Percentiles rank a stretch among this genome's conserved stretches.
These are phyloP conservation scores for Pythium biforme DNA, from an alignment of 352 stramenopile genomes.

Conservation along the genomic window DNA sequence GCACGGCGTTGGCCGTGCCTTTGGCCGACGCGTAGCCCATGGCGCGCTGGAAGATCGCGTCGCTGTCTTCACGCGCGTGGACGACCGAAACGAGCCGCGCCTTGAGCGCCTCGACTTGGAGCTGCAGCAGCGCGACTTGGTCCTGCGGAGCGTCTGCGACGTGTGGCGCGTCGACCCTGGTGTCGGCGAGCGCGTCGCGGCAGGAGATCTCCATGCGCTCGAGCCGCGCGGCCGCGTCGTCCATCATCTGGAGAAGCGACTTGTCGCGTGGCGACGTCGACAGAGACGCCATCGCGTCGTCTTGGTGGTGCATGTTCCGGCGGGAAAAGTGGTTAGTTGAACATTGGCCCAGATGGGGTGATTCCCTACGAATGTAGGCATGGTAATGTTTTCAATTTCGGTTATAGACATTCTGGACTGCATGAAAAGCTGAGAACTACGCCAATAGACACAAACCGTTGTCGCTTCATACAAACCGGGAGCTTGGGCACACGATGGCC, in stretches of 20 bases:
- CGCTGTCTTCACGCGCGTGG: conserved; percentile 57
- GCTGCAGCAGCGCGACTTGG: conserved; percentile 35
- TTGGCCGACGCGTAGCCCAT: conserved; percentile 66
- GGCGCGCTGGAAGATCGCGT: conserved; percentile 55
- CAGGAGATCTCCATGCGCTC: conserved; percentile 57
- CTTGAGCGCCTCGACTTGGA: conserved; percentile 53
- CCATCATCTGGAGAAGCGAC: conserved; percentile 39
- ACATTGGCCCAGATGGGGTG: no score
- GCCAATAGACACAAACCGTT: background rate
- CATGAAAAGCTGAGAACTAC: background rate
- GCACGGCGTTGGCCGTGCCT: conserved; percentile 65
- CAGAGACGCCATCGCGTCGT: background rate
- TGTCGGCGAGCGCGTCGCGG: conserved; percentile 28
- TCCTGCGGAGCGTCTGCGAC: no score
- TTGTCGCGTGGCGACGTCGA: background rate
- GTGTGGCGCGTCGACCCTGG: no score
- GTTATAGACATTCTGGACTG: background rate
- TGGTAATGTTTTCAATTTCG: background rate
- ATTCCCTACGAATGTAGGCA: background rate
- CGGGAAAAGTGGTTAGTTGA: no score
- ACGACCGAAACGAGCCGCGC: conserved; percentile 43
- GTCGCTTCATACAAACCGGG: no score
- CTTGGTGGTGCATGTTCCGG: background rate
- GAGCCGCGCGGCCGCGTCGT: conserved; percentile 41
- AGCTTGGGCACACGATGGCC: conserved; percentile 52